Evolutionary conservation across 2,329 filamentous ascomycete species (phyloP).

Genomic region (Fusarium sp.): DNA sequence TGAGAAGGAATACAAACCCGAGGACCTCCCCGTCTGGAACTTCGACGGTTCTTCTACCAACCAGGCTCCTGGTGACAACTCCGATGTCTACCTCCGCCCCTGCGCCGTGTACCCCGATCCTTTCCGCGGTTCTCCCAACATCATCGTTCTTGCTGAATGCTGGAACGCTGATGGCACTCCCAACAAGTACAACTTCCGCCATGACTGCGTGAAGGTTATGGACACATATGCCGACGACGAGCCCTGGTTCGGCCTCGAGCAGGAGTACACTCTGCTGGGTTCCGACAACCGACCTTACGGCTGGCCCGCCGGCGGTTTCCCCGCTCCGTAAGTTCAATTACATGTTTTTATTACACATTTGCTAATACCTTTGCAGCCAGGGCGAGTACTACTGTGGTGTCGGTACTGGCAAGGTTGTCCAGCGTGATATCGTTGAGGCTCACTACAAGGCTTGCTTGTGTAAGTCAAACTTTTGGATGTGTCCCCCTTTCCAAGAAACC

Average conservation of each 20-base stretch:
- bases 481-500: too few species aligned
- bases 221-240: constrained; percentile 83
- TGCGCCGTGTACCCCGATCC: constrained; percentile 91
- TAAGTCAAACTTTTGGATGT: constrained; percentile 35
- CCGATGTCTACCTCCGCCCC: constrained; percentile 95
- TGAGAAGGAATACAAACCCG: constrained; percentile 63
- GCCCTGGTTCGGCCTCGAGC: constrained; percentile 98
- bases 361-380: constrained; percentile 49
- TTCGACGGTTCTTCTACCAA: constrained; percentile 86
- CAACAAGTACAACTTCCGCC: constrained; percentile 98
- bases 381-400: constrained; percentile 81
- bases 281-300: constrained; percentile 89
- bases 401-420: constrained; percentile 95
- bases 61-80: constrained; percentile 95
- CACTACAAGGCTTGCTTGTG: constrained; percentile 76
- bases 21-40: constrained; percentile 69
- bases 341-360: too few species aligned
- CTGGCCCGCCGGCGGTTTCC: constrained; percentile 78
- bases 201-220: constrained; percentile 92
- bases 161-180: constrained; percentile 94
- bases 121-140: constrained; percentile 90
- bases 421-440: constrained; percentile 93
- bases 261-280: constrained; percentile 89
- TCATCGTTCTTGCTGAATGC: constrained; percentile 94
- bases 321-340: constrained; percentile 72